These are phyloP conservation scores for Trifolium pratense DNA, from an alignment of 306 rosid genomes.

Conservation along the genomic window DNA sequence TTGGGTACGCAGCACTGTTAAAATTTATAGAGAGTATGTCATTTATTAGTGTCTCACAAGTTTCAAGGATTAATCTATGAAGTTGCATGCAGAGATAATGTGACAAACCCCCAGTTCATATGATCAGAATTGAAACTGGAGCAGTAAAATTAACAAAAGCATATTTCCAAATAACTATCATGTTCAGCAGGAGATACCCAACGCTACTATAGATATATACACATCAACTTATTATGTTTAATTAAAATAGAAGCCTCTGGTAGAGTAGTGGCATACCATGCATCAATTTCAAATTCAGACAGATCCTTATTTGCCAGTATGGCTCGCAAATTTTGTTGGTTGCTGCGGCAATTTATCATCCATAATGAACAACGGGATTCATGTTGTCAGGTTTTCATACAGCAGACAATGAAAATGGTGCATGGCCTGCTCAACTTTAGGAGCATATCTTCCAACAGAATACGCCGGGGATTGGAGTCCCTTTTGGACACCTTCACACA, in stretches of 20 bases:
- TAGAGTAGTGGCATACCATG: neutral
- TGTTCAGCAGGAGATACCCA: constrained; percentile 19
- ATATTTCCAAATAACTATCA: constrained; percentile 7
- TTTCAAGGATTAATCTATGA: too few species aligned
- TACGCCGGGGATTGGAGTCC: constrained; percentile 88
- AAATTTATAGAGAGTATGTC: too few species aligned
- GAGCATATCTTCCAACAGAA: constrained; percentile 76
- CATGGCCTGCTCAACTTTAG: constrained; percentile 84
- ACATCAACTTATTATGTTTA: neutral
- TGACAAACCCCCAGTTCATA: neutral
- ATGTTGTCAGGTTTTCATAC: constrained; percentile 49
- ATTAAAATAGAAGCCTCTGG: neutral
- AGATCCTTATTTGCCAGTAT: neutral
- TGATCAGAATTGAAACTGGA: constrained; percentile 11
- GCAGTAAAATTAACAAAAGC: constrained; percentile 1
- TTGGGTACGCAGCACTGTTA: too few species aligned
- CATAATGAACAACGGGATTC: neutral
- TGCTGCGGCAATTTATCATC: constrained; percentile 1
- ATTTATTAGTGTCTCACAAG: too few species aligned
- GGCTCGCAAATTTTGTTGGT: neutral
- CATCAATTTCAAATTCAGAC: constrained; percentile 32
- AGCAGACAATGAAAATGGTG: constrained; percentile 88
- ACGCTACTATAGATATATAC: neutral
- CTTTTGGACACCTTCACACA: constrained; percentile 84
- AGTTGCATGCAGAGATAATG: too few species aligned